A percentile compares a stretch with the other conserved stretches of the same genome.
phyloP scores from a whole-genome alignment of 139 green algal genomes.

The Coelastrella sp. region DNA sequence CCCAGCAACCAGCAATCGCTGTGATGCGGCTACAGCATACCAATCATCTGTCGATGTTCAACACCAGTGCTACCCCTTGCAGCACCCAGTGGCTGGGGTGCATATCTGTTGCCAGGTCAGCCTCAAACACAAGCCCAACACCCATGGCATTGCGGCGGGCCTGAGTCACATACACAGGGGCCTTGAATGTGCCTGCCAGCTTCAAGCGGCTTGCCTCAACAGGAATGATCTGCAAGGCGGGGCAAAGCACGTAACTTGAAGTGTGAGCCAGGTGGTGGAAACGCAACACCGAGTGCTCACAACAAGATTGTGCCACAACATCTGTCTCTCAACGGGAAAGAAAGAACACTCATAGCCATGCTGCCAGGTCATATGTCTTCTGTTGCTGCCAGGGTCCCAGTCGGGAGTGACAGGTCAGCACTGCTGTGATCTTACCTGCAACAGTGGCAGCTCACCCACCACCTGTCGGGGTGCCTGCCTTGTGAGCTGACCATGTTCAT shows the following conservation, averaged over 20 bases:
- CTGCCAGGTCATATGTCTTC: too few relatives aligned
- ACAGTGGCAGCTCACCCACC: constrained; percentile 88
- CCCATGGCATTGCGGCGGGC: constrained; percentile 88
- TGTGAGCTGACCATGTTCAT: constrained; percentile 61
- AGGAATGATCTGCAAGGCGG: constrained; percentile 79
- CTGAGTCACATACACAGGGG: constrained; percentile 91
- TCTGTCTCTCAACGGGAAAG: not conserved
- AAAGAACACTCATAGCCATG: not conserved
- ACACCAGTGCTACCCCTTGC: constrained; percentile 83
- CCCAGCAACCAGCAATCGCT: not conserved
- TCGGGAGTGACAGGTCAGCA: not conserved
- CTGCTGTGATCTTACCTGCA: constrained; percentile 40
- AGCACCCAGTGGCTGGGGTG: constrained; percentile 89
- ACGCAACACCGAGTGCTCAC: too few relatives aligned
- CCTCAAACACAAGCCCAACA: constrained; percentile 89
- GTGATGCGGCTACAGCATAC: not conserved
- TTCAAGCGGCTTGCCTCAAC: constrained; percentile 87
- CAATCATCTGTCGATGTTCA: constrained; percentile 79
- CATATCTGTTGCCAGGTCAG: constrained; percentile 80
- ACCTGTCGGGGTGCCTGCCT: constrained; percentile 78
- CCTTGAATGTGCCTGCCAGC: constrained; percentile 79
- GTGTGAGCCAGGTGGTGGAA: too few relatives aligned
- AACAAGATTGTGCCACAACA: not conserved
- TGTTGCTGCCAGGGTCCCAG: too few relatives aligned
- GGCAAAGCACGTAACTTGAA: not conserved